Evolutionary conservation across 805 yeast species (phyloP), one percentile per base, ranked within the genome.

Genomic region (Candida ulmi): DNA sequence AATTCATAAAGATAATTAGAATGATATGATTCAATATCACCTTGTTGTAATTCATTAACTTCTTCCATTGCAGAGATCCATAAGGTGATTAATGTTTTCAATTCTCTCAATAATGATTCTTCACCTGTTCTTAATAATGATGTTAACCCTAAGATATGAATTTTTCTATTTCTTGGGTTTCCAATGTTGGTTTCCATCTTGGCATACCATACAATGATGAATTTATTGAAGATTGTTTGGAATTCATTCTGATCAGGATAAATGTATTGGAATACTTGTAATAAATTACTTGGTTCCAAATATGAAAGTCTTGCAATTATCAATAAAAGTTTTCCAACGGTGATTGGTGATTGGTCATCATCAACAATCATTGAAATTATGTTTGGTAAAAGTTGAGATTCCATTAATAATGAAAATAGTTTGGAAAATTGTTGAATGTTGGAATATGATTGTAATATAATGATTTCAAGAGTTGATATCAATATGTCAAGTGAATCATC

Each of bases 101-200:
- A 39, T 39, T 54, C 60, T n/a, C 54, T 46, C 35, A 63, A 45
- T 12, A 64, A 49, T 1, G 56, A 48, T 2, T 52, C 43, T 18
- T 55, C 45, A 2, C 66, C 65, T 1, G 71, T 61, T 23, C 69
- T 59, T 11, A 76, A 48, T 37, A 83, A 49, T 11, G 80, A 62
- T 3, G 82, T 63, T 8, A 84, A 57, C 0, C 86, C 93, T 42
- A 86, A 57, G 3, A 80, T 62, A 47, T 74, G 78, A 38, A 82
- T 63, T 58, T 91, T 91, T 45, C 83, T 77, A 48, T 78, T 76
- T 43, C 86, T 71, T 1, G 95, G 90, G 51, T 81, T 88, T 31
- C 83, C 84, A 41, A 85, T 72, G 43, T 76, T 75, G 47, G 58
- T 55, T 23, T 66, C 63, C 44, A 72, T 58, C 68, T 77, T 73